Evolutionary conservation across 1,284 basidiomycete species (phyloP), one percentile per base, ranked within the genome.

Genomic region (Microbotryum scabiosae): DNA sequence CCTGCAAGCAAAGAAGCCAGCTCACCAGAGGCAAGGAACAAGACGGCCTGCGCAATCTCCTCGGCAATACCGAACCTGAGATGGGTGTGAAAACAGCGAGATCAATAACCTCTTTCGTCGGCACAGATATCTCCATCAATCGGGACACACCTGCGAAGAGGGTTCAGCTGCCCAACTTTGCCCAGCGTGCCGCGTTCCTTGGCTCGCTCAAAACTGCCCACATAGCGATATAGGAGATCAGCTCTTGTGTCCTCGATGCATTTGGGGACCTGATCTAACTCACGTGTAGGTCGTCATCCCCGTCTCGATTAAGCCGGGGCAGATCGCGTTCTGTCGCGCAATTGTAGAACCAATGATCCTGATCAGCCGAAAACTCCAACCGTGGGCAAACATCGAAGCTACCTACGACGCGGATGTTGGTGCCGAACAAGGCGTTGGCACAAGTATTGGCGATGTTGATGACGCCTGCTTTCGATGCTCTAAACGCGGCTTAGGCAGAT

Each of bases 401-500:
- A 63, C 65, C 48, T 18, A 64, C 63, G 36, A 94, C 86, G 45
- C 92, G 85, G 64, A 97, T 81, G 73, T 90, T 87, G 2, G 84
- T 85, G 67, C 82, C 85, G 62, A 84, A 80, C n/a, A 94, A 80
- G 74, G 91, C 88, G 74, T 86, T 89, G 1, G 85, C 82, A 8
- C 84, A 79, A 1, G 86, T 90, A 70, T 89, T 82, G 5, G 89
- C 91, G 62, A 96, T 82, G 50, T 84, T 89, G 74, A 90, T 90
- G 41, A 92, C 88, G 8, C 85, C 89, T 28, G 90, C 87, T 78
- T 93, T 93, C 70, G 87, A 89, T 51, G 90, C 89, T 90, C 88
- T 90, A 71, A 53, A 26, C 59, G 46, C 28, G 32, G 9, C 51
- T n/a, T 10, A 49, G 47, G 21, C 47, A 49, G 47, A 23, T 5